Evolutionary conservation across 2,329 filamentous ascomycete genomes (phyloP), one percentile per base, ranked within the genome.

Genomic region (Blumeriella jaapii): DNA sequence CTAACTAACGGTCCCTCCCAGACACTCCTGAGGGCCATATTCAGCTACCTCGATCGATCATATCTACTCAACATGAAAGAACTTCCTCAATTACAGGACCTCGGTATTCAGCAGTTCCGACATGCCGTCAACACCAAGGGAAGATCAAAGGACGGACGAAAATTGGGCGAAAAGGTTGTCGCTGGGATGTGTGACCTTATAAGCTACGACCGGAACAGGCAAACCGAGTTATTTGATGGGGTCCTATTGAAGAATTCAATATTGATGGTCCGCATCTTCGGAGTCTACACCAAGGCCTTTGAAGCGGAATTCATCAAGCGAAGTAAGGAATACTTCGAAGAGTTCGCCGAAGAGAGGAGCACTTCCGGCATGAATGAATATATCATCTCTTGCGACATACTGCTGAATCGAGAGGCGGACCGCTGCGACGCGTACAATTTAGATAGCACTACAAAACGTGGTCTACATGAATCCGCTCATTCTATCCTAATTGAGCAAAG

Each of bases 31-130:
- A 75, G 86, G 31, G 89, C 82, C 44, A 81, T 93, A 24, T 96
- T 95, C 60, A 93, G 86, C 61, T 98, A 87, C 53, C 70, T 98
- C 46, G 89, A 98, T 56, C 78, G 91, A 44, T 83, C 86, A 2
- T 95, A 86, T 54, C 68, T 98, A 6, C 65, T 94, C 2, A 78
- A 80, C 38, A 76, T 78, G 29, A 76, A 78, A 47, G 74, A 79
- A 14, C 61, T 70, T 22, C 68, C 69, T 7, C 81, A 81, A 20
- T 74, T 98, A 38, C 81, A 87, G 52, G 84, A 93, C 52, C 77
- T 93, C 64, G 74, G 79, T 4, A 75, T 91, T 36, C 61, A 67
- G 10, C 69, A 85, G 40, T 98, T 96, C 55, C 73, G 82, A 34
- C 69, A 61, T 40, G 68, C 67, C 47, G 57, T 68, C 3, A 78